Evolutionary conservation across 1,284 basidiomycete species (phyloP).

Genomic region (Leccinum fallax): DNA sequence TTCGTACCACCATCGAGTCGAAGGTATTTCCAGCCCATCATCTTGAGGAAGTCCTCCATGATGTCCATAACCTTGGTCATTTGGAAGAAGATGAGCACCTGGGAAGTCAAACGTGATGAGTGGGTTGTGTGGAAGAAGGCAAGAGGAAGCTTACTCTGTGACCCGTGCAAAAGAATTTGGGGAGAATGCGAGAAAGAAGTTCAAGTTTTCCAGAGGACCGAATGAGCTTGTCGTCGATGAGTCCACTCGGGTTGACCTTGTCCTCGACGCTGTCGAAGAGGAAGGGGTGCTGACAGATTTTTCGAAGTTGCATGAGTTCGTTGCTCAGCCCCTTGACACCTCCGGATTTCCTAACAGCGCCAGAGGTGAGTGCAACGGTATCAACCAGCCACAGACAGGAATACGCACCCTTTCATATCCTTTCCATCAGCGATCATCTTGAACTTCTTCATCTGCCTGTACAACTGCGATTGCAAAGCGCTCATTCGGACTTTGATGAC

Average conservation of each 20-base stretch:
- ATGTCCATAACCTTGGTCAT: constrained; percentile 99
- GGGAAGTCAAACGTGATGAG: constrained; percentile 10
- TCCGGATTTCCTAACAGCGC: constrained; percentile 57
- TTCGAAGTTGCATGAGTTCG: constrained; percentile 98
- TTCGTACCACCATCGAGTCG: constrained; percentile 98
- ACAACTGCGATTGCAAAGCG: constrained; percentile 91
- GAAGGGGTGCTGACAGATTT: constrained; percentile 99
- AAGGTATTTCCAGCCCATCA: constrained; percentile 88
- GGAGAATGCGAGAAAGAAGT: constrained; percentile 89
- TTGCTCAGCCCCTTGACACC: constrained; percentile 92
- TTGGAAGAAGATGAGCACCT: constrained; percentile 99
- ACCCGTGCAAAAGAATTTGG: constrained; percentile 91
- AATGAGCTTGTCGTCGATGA: constrained; percentile 85
- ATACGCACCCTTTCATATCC: constrained; percentile 63
- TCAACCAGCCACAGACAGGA: not conserved
- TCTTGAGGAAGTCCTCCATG: constrained; percentile 97
- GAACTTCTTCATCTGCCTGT: constrained; percentile 97
- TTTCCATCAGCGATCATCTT: constrained; percentile 94
- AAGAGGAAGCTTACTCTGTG: constrained; percentile 69
- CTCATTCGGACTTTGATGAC: constrained; percentile 99
- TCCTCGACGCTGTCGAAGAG: constrained; percentile 96
- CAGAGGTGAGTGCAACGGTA: constrained; percentile 8
- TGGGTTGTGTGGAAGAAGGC: not conserved
- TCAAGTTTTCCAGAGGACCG: constrained; percentile 95
- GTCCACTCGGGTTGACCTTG: constrained; percentile 81